A percentile compares a stretch with the other conserved stretches of the same genome.
Conservation (phyloP, 2,329 filamentous ascomycete genomes). For the Aspergillus ibericus region DNA sequence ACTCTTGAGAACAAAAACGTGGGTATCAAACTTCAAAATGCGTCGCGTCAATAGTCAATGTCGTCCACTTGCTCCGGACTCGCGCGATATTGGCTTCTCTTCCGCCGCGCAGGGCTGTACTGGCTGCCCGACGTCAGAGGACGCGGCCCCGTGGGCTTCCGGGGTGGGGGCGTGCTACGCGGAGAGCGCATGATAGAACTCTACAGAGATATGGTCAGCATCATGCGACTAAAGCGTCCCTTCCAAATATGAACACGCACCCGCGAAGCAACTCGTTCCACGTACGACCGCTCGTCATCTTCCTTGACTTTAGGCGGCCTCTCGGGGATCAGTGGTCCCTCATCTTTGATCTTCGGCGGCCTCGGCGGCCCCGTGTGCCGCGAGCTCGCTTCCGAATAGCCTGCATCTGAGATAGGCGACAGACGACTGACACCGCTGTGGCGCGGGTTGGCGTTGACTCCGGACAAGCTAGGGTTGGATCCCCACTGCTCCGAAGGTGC, state of each 20-base stretch:
- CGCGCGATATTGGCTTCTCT: constrained; percentile 40
- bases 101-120: constrained; percentile 38
- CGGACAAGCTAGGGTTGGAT: constrained; percentile 44
- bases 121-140: constrained; percentile 42
- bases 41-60: constrained; percentile 30
- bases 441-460: constrained; percentile 33
- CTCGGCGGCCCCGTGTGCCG: constrained; percentile 46
- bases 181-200: constrained; percentile 36
- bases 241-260: constrained; percentile 26
- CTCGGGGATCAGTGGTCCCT: constrained; percentile 60
- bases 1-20: neutral
- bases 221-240: neutral
- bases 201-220: constrained; percentile 18
- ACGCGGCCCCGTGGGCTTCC: constrained; percentile 51
- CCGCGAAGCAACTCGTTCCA: constrained; percentile 43
- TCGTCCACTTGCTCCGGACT: constrained; percentile 45
- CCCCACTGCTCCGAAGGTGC: constrained; percentile 46
- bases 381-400: constrained; percentile 46
- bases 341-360: constrained; percentile 56
- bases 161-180: constrained; percentile 34
- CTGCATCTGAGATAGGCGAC: constrained; percentile 49
- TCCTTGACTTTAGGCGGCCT: constrained; percentile 44
- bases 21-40: constrained; percentile 1
- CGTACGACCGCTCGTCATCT: constrained; percentile 38
- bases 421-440: constrained; percentile 42